phyloP scores from a whole-genome alignment of 805 yeast genomes.

The Wickerhamomyces hampshirensis region DNA sequence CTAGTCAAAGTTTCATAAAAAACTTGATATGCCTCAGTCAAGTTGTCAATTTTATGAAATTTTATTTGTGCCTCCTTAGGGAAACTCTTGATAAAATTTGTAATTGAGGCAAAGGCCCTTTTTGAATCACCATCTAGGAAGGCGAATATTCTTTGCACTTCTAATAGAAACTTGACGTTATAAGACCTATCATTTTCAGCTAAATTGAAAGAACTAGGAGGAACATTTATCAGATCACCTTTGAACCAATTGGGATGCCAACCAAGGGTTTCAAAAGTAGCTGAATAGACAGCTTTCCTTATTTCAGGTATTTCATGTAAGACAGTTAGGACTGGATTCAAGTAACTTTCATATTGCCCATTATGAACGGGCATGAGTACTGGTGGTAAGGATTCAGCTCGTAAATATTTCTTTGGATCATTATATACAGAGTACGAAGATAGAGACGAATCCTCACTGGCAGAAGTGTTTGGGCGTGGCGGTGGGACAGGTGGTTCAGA shows the following conservation, averaged over 20 bases:
- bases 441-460: not conserved
- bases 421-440: slow-evolving; percentile 24
- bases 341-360: slow-evolving; percentile 33
- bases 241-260: slow-evolving; percentile 38
- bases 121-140: slow-evolving; percentile 31
- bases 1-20: slow-evolving; percentile 10
- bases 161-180: slow-evolving; percentile 28
- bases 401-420: slow-evolving; percentile 26
- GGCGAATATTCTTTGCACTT: slow-evolving; percentile 34
- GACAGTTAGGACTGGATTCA: slow-evolving; percentile 37
- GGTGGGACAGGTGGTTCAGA: not conserved
- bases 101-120: slow-evolving; percentile 35
- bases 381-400: slow-evolving; percentile 23
- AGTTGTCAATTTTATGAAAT: slow-evolving; percentile 12
- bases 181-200: slow-evolving; percentile 22
- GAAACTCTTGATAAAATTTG: slow-evolving; percentile 27
- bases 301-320: slow-evolving; percentile 34
- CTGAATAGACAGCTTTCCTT: slow-evolving; percentile 26
- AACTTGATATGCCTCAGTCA: slow-evolving; percentile 19
- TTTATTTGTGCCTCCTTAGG: slow-evolving; percentile 19
- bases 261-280: slow-evolving; percentile 30
- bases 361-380: slow-evolving; percentile 31
- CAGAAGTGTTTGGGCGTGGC: not conserved
- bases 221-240: slow-evolving; percentile 15
- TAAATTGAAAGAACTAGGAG: slow-evolving; percentile 3